Conservation (phyloP, 1,284 basidiomycete genomes). For the Cryptococcus sp. region DNA sequence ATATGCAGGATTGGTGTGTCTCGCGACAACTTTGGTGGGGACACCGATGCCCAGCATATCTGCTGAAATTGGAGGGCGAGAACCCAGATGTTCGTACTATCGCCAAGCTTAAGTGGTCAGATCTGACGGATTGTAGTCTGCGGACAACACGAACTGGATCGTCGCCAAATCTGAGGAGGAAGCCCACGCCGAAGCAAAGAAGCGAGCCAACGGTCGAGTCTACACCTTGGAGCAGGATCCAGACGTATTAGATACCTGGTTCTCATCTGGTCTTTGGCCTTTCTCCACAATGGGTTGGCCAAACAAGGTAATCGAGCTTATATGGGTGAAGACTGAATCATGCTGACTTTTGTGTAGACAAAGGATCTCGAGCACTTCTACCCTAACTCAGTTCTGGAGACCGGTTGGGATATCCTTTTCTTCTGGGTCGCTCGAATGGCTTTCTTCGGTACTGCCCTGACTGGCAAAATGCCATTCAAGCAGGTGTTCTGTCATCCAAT, state of each 20-base stretch:
- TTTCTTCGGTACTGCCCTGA: conserved; percentile 84
- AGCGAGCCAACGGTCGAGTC: conserved; percentile 63
- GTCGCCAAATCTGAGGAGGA: conserved; percentile 78
- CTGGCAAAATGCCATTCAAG: conserved; percentile 86
- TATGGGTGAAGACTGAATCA: not conserved
- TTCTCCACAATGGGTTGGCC: conserved; percentile 99
- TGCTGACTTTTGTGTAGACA: conserved; percentile 51
- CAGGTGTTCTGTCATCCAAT: conserved; percentile 99
- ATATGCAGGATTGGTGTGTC: conserved; percentile 98
- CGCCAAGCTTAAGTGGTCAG: not conserved
- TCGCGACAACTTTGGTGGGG: conserved; percentile 99
- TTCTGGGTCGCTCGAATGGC: conserved; percentile 99
- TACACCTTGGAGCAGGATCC: conserved; percentile 90
- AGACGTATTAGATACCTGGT: conserved; percentile 99
- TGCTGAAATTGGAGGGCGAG: conserved; percentile 78
- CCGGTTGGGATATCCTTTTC: conserved; percentile 98
- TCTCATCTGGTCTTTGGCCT: conserved; percentile 96
- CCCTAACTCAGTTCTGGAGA: conserved; percentile 85
- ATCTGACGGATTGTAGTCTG: conserved; percentile 48
- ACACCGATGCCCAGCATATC: conserved; percentile 92
- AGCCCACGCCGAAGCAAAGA: conserved; percentile 71
- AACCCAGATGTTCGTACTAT: conserved; percentile 62
- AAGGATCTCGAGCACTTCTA: conserved; percentile 76
- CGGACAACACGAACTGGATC: conserved; percentile 81
- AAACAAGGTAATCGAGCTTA: conserved; percentile 56